phyloP scores from a whole-genome alignment of 768 basidiomycete species.

The Mycena sanguinolenta region DNA sequence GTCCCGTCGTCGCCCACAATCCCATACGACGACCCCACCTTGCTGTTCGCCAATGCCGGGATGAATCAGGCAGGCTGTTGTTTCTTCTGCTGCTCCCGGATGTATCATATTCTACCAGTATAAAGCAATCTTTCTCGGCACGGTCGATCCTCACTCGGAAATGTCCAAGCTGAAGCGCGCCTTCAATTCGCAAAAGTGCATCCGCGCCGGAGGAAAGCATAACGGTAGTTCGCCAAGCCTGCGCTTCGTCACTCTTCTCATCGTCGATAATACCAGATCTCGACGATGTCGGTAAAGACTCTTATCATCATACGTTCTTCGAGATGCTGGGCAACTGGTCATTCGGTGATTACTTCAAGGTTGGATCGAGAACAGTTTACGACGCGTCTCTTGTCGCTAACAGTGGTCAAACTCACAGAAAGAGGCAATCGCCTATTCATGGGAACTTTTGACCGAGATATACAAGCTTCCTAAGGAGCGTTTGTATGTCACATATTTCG shows the following conservation, averaged over 20 bases:
- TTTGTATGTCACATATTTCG: constrained; percentile 97
- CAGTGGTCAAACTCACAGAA: constrained; percentile 61
- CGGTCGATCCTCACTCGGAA: constrained; percentile 94
- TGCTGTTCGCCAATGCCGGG: constrained; percentile 98
- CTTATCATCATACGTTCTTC: constrained; percentile 98
- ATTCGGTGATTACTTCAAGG: constrained; percentile 99
- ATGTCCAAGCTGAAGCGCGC: constrained; percentile 93
- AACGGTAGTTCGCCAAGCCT: constrained; percentile 70
- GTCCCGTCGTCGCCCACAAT: constrained; percentile 93
- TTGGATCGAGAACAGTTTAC: constrained; percentile 40
- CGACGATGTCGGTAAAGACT: constrained; percentile 99
- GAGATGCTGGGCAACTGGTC: constrained; percentile 99
- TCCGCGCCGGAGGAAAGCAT: constrained; percentile 98
- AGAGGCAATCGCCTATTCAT: constrained; percentile 94
- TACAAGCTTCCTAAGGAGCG: constrained; percentile 91
- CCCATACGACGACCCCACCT: constrained; percentile 97
- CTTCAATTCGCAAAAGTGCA: constrained; percentile 98
- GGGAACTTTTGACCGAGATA: constrained; percentile 93
- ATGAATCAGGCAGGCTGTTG: constrained; percentile 84
- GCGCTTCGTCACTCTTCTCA: constrained; percentile 5
- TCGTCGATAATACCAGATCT: constrained; percentile 70
- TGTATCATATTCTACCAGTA: constrained; percentile 65
- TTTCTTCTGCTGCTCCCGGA: background rate
- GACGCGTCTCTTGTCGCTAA: constrained; percentile 18
- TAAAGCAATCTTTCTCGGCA: constrained; percentile 98